These are phyloP conservation scores for Teunomyces panamensis DNA, from an alignment of 805 yeast genomes.

Conservation along the genomic window DNA sequence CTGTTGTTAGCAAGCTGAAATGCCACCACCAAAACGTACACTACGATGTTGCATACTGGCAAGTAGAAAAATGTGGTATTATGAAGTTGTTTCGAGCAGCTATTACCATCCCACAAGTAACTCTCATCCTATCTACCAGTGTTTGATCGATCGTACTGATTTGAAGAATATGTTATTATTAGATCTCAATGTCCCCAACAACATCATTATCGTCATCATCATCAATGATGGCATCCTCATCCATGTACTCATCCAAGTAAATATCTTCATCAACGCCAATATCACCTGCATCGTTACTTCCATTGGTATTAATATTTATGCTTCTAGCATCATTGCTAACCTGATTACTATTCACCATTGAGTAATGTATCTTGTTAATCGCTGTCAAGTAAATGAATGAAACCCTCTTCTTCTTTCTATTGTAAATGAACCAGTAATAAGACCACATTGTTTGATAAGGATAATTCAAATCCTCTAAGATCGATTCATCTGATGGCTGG, in stretches of 20 bases:
- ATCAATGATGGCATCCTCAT: slow-evolving; percentile 12
- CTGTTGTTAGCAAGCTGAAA: not conserved
- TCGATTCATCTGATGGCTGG: slow-evolving; percentile 58
- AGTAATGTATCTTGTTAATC: slow-evolving; percentile 38
- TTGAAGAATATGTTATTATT: not conserved
- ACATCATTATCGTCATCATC: slow-evolving; percentile 25
- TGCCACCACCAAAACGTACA: not conserved
- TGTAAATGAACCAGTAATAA: slow-evolving; percentile 86
- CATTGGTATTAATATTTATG: slow-evolving; percentile 18
- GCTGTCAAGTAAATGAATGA: slow-evolving; percentile 74
- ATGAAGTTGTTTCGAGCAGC: too few relatives aligned
- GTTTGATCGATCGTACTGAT: not conserved
- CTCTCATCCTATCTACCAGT: too few relatives aligned
- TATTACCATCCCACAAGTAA: too few relatives aligned
- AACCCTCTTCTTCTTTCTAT: slow-evolving; percentile 87
- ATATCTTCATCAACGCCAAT: slow-evolving; percentile 25
- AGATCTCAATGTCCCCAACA: slow-evolving; percentile 39
- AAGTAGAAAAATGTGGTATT: too few relatives aligned
- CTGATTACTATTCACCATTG: slow-evolving; percentile 25
- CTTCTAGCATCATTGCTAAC: slow-evolving; percentile 13
- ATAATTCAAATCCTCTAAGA: slow-evolving; percentile 54
- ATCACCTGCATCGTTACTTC: slow-evolving; percentile 22
- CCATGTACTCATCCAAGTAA: slow-evolving; percentile 18
- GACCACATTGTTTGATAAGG: slow-evolving; percentile 62
- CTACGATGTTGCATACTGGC: too few relatives aligned